Base-by-base conservation (phyloP, 2,329 filamentous ascomycete species). In the Cladorrhinum sp. region DNA sequence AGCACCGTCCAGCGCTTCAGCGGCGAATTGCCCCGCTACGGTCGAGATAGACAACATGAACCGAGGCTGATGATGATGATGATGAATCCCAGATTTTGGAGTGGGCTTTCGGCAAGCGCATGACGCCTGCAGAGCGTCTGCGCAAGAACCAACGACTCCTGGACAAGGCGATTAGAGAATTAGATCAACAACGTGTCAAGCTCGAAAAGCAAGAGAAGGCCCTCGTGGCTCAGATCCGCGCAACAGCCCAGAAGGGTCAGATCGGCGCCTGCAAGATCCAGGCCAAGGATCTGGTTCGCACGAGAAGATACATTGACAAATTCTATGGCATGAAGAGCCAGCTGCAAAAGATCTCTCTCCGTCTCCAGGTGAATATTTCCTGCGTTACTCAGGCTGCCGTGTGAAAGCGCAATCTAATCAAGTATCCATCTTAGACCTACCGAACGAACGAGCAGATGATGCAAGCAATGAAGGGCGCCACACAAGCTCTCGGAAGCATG, bases 361-460 rank as follows among this genome's bases (percentile, higher is more conserved):
- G 94, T 50, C 93, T 99, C 72, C 95, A 98, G 86, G 92, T 95
- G 78, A 57, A 69, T 64, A 14, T 23, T 58, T 42, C n/a, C 14
- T 20, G 7, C 18, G n/a, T 46, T 16, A 18, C 42, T 18, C 8
- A 16, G 18, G 42, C 42, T 46, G n/a, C 3, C 14, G 5, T 46
- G 16, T 3, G n/a, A 21, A 9, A 5, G 16, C n/a, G 18, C 10
- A 14, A 7, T 7, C 42, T 46, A 46, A 46, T 46, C 18, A 42
- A 14, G 2, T 3, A 48, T 53, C 28, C 9, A 16, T 23, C 23
- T 9, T 70, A 96, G 91, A 99, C 95, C 55, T 94, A 98, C 66
- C 88, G 95, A 66, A 97, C 93, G 67, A 99, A 99, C 76, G 95
- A 99, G 75, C 94, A 98, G 77, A 99, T 99, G 95, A 97, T 97